phyloP scores from a whole-genome alignment of 208 protist genomes.

The Kentomonas sorsogonicus region DNA sequence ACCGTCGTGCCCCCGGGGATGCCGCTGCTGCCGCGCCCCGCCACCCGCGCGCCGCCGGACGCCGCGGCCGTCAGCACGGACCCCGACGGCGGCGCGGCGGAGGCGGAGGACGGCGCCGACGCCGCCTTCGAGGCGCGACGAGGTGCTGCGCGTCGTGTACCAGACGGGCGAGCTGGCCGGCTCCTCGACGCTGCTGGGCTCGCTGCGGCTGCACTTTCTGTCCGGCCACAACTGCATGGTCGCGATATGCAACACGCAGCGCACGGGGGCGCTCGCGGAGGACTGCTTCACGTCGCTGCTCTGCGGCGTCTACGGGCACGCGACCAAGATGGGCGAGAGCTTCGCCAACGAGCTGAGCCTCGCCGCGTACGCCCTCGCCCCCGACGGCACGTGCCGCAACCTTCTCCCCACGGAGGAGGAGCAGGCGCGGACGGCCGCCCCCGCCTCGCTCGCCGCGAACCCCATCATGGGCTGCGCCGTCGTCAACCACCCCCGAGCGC shows the following conservation, averaged over 20 bases:
- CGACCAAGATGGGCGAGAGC: constrained; percentile 11
- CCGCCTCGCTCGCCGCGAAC: constrained; percentile 21
- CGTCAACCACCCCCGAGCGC: constrained; percentile 20
- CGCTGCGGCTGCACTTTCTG: constrained; percentile 26
- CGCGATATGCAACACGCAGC: constrained; percentile 26
- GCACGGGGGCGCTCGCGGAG: constrained; percentile 24
- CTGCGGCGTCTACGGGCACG: constrained; percentile 13
- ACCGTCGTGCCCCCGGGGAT: too few species aligned
- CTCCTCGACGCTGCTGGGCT: constrained; percentile 12
- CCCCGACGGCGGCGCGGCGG: too few species aligned
- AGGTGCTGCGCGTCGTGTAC: constrained; percentile 26
- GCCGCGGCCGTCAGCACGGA: too few species aligned
- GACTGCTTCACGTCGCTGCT: constrained; percentile 24
- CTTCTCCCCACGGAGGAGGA: constrained; percentile 20
- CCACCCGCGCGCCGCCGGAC: too few species aligned
- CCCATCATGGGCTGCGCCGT: constrained; percentile 32
- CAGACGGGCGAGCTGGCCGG: constrained; percentile 7
- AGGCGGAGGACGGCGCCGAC: too few species aligned
- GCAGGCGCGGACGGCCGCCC: neutral
- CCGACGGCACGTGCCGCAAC: constrained; percentile 18
- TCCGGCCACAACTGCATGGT: constrained; percentile 33
- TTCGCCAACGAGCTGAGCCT: constrained; percentile 24
- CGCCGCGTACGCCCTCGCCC: constrained; percentile 22
- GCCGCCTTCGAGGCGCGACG: too few species aligned
- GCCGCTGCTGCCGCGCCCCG: too few species aligned